Evolutionary conservation across 495 filamentous ascomycete genomes (phyloP).

Genomic region (Lasiosphaeria ovina): DNA sequence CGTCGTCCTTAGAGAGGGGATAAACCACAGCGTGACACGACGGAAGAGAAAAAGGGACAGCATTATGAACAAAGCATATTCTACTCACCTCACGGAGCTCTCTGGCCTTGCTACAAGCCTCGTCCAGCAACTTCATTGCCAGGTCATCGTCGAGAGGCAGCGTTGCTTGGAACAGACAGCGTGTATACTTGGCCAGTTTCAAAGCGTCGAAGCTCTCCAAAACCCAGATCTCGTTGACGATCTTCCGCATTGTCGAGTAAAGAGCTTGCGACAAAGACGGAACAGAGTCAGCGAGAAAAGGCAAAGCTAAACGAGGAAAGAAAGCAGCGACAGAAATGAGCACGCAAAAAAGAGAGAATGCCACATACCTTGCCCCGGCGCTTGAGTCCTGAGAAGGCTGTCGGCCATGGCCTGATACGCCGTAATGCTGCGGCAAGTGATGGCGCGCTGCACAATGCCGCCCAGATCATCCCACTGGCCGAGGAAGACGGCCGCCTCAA

Average conservation of each 20-base stretch:
- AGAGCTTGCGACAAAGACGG: constrained; percentile 27
- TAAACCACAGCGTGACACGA: background rate
- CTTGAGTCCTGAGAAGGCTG: constrained; percentile 54
- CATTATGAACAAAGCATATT: background rate
- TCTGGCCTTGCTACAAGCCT: constrained; percentile 51
- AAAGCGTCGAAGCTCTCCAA: constrained; percentile 49
- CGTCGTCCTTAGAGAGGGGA: background rate
- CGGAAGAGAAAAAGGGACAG: background rate
- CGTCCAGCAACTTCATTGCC: constrained; percentile 56
- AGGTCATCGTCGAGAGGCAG: constrained; percentile 44
- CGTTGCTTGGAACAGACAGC: constrained; percentile 67
- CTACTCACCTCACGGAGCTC: constrained; percentile 39
- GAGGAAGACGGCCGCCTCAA: constrained; percentile 69
- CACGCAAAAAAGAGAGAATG: background rate
- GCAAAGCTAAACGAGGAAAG: background rate
- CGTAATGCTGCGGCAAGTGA: constrained; percentile 33
- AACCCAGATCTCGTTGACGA: constrained; percentile 62
- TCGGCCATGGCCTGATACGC: constrained; percentile 58
- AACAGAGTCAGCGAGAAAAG: constrained; percentile 1
- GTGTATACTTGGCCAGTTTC: constrained; percentile 67
- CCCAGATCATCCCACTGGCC: constrained; percentile 66
- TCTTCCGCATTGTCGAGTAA: constrained; percentile 54
- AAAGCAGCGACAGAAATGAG: background rate
- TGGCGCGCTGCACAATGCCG: constrained; percentile 56
- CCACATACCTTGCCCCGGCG: constrained; percentile 46